Evolutionary conservation across 2,329 filamentous ascomycete species (phyloP), one percentile per base, ranked within the genome.

Genomic region (Mycosphaerelloides madeirae): DNA sequence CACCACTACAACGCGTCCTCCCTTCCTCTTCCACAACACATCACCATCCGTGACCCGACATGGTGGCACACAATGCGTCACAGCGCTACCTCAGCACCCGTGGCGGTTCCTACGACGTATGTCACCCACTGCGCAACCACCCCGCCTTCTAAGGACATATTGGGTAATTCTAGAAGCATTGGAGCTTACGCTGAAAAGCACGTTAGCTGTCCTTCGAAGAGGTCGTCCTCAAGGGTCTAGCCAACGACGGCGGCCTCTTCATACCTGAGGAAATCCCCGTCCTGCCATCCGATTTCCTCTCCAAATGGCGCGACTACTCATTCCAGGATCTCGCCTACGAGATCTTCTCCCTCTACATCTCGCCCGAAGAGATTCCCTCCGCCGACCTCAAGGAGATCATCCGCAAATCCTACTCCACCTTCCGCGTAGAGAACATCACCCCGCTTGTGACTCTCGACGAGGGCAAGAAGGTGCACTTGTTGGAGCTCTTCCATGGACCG

Each of bases 401-500:
- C 65, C 73, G 82, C 56, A 80, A 82, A 58, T 93, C 85, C 60
- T 98, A 98, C 66, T 80, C 85, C 15, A 95, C 89, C 7, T 98
- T 98, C 74, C 85, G 90, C 56, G 76, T 80, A 28, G 70, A 81
- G 32, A 81, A 94, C 43, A 81, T 87, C 32, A 89, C 87, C 0
- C 93, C 93, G 0, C 70, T 93, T 19, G 78, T 87, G 33, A 80
- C 85, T n/a, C 75, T 96, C 41, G 79, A 91, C 61, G 73, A 79
- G 58, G 66, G 75, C 49, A 75, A 79, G 55, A 85, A 91, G 64
- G 74, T 96, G 32, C 82, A 95, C 64, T 74, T 96, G 44, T 79
- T 98, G 28, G 93, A 98, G 68, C 78, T 98, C 33, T 98, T 97
- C 76, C 91, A 97, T 65, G 93, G 93, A 1, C 93, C 90, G 4